phyloP scores from a whole-genome alignment of 2,329 filamentous ascomycete genomes.

The Lachnellula occidentalis region DNA sequence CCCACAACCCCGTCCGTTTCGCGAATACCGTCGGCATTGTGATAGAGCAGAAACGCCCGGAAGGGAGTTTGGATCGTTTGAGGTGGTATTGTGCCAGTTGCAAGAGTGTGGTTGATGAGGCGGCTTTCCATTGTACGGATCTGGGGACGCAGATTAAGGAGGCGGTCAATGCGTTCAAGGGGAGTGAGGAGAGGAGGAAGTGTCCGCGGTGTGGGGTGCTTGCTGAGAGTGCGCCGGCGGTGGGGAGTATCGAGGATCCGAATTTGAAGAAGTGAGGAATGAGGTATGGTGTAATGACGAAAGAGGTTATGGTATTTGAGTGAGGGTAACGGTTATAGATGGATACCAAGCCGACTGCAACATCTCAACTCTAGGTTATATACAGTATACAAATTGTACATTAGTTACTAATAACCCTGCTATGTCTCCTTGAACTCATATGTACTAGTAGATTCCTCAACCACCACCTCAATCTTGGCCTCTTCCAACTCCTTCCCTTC shows the following conservation, averaged over 20 bases:
- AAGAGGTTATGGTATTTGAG: neutral
- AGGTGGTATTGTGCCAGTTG: constrained; percentile 84
- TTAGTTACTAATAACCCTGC: constrained; percentile 13
- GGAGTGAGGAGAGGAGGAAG: constrained; percentile 61
- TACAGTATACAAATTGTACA: constrained; percentile 5
- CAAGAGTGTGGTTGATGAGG: constrained; percentile 72
- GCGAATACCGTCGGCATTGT: constrained; percentile 91
- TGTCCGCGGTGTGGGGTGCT: constrained; percentile 73
- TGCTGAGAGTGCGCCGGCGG: constrained; percentile 63
- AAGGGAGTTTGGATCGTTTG: constrained; percentile 67
- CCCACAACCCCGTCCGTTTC: constrained; percentile 92
- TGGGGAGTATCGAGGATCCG: constrained; percentile 54
- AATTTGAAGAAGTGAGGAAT: constrained; percentile 37
- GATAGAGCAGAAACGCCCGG: constrained; percentile 75
- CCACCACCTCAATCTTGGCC: constrained; percentile 74
- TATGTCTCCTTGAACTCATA: constrained; percentile 75
- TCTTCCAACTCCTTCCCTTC: constrained; percentile 78
- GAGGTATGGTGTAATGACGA: constrained; percentile 1
- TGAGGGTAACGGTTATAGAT: neutral
- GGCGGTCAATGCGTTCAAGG: constrained; percentile 77
- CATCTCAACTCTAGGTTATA: neutral
- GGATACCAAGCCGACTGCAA: neutral
- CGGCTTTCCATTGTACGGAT: constrained; percentile 80
- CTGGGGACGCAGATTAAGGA: constrained; percentile 91
- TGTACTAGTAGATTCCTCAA: constrained; percentile 70